phyloP scores from a whole-genome alignment of 176 grass and related monocot genomes.

The Carex myosuroides region DNA sequence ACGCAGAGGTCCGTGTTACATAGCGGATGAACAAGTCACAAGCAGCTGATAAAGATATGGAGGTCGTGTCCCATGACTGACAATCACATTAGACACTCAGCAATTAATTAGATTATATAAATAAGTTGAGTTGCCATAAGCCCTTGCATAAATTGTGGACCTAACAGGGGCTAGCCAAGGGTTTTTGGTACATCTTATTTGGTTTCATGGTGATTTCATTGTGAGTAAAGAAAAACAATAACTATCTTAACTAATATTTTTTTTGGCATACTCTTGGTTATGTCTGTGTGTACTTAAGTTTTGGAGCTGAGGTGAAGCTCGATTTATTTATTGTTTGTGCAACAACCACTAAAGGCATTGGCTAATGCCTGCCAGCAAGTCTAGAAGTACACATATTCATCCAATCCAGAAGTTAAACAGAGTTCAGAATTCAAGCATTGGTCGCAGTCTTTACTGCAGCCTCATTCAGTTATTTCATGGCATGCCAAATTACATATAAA shows the following conservation, averaged over 20 bases:
- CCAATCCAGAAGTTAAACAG: background rate
- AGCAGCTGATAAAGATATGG: slow-evolving; percentile 86
- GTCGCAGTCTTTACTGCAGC: background rate
- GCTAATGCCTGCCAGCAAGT: background rate
- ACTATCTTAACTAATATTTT: background rate
- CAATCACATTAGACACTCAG: slow-evolving; percentile 14
- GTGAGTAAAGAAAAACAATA: background rate
- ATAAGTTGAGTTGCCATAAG: background rate
- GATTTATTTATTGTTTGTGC: background rate
- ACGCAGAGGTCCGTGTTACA: slow-evolving; percentile 86
- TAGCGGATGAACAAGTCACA: slow-evolving; percentile 97
- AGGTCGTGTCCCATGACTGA: slow-evolving; percentile 93
- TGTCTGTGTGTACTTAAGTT: background rate
- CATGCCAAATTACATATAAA: background rate
- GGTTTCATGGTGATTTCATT: background rate
- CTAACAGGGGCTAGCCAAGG: background rate
- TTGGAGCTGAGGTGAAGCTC: background rate
- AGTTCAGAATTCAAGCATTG: background rate
- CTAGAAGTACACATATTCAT: background rate
- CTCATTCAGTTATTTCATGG: background rate
- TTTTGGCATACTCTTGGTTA: background rate
- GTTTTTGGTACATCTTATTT: background rate
- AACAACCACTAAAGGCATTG: background rate
- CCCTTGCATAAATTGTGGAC: background rate
- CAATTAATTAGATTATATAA: background rate